These are phyloP conservation scores for Oryza meyeriana DNA, from an alignment of 176 grass and related monocot species.

Conservation along the genomic window DNA sequence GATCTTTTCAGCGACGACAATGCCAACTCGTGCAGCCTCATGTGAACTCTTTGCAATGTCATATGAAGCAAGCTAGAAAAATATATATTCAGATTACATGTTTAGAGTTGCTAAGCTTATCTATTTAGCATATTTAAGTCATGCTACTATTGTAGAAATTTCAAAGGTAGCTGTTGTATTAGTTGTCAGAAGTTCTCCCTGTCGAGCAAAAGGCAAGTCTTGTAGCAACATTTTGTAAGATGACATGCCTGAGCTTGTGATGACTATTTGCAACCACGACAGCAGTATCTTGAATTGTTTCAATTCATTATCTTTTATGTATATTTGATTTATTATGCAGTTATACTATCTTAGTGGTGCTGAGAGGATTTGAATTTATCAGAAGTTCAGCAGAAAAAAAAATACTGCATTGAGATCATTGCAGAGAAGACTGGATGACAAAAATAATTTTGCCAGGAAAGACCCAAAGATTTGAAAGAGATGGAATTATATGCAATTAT, in stretches of 20 bases:
- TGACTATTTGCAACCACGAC: background rate
- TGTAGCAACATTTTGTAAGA: constrained; percentile 3
- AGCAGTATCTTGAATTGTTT: background rate
- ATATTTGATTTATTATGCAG: background rate
- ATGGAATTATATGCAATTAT: background rate
- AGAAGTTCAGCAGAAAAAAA: background rate
- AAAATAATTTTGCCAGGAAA: background rate
- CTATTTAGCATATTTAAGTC: background rate
- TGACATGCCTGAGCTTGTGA: background rate
- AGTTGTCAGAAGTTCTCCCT: background rate
- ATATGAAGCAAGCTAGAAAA: background rate
- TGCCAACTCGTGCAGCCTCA: constrained; percentile 41
- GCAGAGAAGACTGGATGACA: background rate
- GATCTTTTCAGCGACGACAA: constrained; percentile 53
- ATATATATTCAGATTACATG: background rate
- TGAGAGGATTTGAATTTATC: background rate
- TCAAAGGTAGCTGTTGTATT: background rate
- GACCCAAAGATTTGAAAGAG: background rate
- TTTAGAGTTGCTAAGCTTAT: background rate
- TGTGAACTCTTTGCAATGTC: constrained; percentile 16
- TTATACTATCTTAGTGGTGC: background rate
- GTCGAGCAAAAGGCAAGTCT: background rate
- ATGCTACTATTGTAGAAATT: background rate
- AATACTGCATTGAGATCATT: background rate
- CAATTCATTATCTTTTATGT: background rate